A percentile compares a stretch with the other conserved stretches of the same genome.
Conservation (phyloP, 2,329 filamentous ascomycete species). For the Rhynchosporium agropyri region DNA sequence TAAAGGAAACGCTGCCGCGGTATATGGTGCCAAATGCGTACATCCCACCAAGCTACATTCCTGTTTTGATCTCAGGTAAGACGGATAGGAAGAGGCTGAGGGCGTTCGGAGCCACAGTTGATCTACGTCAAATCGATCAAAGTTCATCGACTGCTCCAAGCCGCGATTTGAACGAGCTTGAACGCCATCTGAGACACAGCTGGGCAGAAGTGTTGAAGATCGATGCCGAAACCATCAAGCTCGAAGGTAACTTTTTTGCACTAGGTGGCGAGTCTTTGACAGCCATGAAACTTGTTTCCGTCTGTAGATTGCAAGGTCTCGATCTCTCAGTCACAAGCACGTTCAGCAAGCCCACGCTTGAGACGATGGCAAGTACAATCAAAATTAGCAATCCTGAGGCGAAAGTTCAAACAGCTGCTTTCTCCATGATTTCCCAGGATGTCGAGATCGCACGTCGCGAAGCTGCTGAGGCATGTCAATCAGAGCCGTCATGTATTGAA, state of each 20-base stretch:
- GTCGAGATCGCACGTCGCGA: slow-evolving; percentile 32
- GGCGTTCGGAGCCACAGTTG: slow-evolving; percentile 12
- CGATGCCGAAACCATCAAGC: slow-evolving; percentile 24
- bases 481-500: slow-evolving; percentile 36
- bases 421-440: slow-evolving; percentile 34
- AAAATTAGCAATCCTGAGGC: slow-evolving; percentile 16
- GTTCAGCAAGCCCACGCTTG: slow-evolving; percentile 47
- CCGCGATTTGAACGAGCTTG: slow-evolving; percentile 13
- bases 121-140: slow-evolving; percentile 11
- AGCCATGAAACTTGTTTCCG: slow-evolving; percentile 51
- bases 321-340: slow-evolving; percentile 48
- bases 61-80: slow-evolving; percentile 42
- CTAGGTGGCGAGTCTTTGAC: slow-evolving; percentile 44
- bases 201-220: slow-evolving; percentile 32
- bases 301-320: slow-evolving; percentile 38
- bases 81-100: slow-evolving; percentile 44
- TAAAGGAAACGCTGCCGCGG: slow-evolving; percentile 42
- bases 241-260: slow-evolving; percentile 46
- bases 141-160: not conserved
- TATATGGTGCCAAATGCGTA: slow-evolving; percentile 44
- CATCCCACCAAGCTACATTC: slow-evolving; percentile 40
- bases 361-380: slow-evolving; percentile 49
- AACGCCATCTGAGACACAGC: slow-evolving; percentile 22
- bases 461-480: slow-evolving; percentile 34
- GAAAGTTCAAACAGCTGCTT: slow-evolving; percentile 27